A percentile compares a stretch with the other conserved stretches of the same genome.
Conservation (phyloP, 352 stramenopile species). For the Plasmopara halstedii region DNA sequence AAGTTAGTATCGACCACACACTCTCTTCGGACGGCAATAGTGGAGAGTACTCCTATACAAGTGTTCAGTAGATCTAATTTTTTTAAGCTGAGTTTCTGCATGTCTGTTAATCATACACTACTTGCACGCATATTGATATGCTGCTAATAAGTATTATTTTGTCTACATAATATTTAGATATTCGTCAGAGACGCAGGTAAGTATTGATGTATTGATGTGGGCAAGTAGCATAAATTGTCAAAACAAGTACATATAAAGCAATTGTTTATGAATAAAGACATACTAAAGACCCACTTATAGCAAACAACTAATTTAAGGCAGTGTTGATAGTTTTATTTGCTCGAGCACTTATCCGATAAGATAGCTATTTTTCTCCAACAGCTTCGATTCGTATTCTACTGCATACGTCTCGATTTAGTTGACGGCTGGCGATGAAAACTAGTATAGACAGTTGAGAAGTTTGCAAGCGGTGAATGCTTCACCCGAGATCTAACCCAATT, state of each 20-base stretch:
- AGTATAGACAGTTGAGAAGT: slow-evolving; percentile 12
- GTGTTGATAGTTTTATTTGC: background rate
- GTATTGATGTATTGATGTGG: too few species aligned
- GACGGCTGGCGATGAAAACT: background rate
- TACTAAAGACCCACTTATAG: too few species aligned
- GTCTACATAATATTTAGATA: too few species aligned
- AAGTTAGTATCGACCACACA: slow-evolving; percentile 4
- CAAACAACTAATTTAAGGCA: too few species aligned
- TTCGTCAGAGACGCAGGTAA: too few species aligned
- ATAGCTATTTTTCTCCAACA: slow-evolving; percentile 9
- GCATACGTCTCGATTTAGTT: slow-evolving; percentile 14
- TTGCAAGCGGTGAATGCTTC: slow-evolving; percentile 2
- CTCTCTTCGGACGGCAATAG: slow-evolving; percentile 6
- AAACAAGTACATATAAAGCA: too few species aligned
- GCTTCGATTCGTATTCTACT: slow-evolving; percentile 2
- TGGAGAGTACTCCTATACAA: slow-evolving; percentile 4
- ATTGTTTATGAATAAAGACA: too few species aligned
- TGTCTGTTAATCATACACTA: too few species aligned
- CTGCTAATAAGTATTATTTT: too few species aligned
- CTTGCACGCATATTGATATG: too few species aligned
- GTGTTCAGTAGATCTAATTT: slow-evolving; percentile 4
- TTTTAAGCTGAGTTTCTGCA: too few species aligned
- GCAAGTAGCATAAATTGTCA: too few species aligned
- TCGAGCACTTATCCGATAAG: slow-evolving; percentile 5
- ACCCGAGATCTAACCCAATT: background rate